Base-by-base conservation (phyloP, 768 basidiomycete genomes). In the Hericium erinaceus region DNA sequence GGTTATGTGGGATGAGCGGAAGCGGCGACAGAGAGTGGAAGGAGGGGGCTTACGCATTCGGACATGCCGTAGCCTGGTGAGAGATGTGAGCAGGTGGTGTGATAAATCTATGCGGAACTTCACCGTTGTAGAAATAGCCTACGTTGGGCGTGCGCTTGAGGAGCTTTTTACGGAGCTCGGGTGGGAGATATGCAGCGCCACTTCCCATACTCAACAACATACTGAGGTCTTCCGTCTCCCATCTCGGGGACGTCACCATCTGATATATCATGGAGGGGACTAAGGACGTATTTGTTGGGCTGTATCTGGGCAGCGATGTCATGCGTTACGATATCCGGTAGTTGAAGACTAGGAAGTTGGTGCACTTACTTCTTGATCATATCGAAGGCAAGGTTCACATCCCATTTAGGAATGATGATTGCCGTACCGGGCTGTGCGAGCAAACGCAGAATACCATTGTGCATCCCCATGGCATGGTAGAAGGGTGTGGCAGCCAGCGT, bases 381-480 rank as follows among this genome's bases (percentile, higher is more conserved):
- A 37, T 77, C 70, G 0, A 88, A 66, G 12, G 75, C 80, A 0
- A 71, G 58, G 7, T 83, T 72, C 37, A 77, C 68, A 58, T 82
- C 75, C 87, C 87, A 91, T 56, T 73, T 75, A 0, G 80, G 74
- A n/a, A 89, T 65, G 46, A 89, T 67, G 11, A 88, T 68, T 2
- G 75, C 53, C 0, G 85, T 84, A 9, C 60, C 57, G 0, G 79
- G 83, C 0, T 63, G 18, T 13, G 80, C 61, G 52, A 82, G 76
- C 0, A 73, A 60, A 20, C 79, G 77, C 65, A 89, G 77, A 10
- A 72, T 68, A 58, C 77, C 75, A 1, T 70, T 54, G 56, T 85
- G 78, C n/a, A 87, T 71, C 1, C 77, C 89, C 61, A 81, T 87
- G 0, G 76, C 70, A 60, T 91, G 89, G 61, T 87, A 81, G 40